These are phyloP conservation scores for Verticillium nonalfalfae DNA, from an alignment of 2,329 filamentous ascomycete genomes.

Conservation along the genomic window DNA sequence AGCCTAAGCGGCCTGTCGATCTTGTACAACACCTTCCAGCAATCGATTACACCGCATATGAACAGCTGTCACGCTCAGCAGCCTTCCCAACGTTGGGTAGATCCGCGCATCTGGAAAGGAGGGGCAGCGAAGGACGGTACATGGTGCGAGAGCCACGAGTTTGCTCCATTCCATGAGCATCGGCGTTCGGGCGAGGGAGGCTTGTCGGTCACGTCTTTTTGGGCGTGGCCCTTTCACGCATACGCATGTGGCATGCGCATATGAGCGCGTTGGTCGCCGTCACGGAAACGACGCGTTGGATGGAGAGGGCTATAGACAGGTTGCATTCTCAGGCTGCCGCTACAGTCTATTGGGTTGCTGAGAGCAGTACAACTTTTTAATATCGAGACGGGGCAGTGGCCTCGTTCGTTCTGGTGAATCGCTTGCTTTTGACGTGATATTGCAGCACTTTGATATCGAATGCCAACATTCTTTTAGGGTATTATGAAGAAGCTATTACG, in stretches of 20 bases:
- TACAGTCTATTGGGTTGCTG: not conserved
- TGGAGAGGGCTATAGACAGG: not conserved
- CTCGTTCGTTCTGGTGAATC: not conserved
- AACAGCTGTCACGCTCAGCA: slow-evolving; percentile 8
- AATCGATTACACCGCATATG: slow-evolving; percentile 1
- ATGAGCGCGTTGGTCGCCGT: not conserved
- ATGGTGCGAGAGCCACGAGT: not conserved
- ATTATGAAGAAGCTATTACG: too few species aligned
- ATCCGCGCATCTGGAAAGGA: slow-evolving; percentile 5
- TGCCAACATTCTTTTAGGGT: not conserved
- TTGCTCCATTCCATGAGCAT: not conserved
- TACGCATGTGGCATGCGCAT: not conserved
- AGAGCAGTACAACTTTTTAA: not conserved
- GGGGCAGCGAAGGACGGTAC: not conserved
- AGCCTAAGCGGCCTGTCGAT: slow-evolving; percentile 1
- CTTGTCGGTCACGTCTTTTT: not conserved
- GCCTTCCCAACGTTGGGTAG: slow-evolving; percentile 5
- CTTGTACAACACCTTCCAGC: slow-evolving; percentile 2
- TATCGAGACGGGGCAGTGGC: not conserved
- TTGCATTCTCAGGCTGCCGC: not conserved
- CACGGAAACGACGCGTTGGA: not conserved
- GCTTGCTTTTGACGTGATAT: not conserved
- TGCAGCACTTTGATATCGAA: not conserved
- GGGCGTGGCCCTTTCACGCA: not conserved
- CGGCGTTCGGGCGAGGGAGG: slow-evolving; percentile 3